Base-by-base conservation (phyloP, 768 basidiomycete genomes). In the Phylloporus arenicola region DNA sequence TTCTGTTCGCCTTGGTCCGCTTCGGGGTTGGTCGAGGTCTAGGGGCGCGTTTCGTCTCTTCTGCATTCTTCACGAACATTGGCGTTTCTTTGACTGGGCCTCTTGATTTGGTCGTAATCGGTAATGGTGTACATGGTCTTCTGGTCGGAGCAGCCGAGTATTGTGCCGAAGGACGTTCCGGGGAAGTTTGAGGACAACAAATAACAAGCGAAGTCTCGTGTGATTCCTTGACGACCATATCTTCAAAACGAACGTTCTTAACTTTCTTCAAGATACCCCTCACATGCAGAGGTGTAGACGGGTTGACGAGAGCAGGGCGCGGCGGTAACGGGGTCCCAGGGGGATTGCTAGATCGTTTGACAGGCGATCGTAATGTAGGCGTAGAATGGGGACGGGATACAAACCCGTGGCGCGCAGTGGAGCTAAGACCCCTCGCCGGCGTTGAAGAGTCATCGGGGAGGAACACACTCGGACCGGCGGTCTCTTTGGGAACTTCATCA, bases 161-260 rank as follows among this genome's bases (percentile, higher is more conserved):
- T 6, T 40, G 43, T 16, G 64, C 43, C 22, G 49, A 59, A 16
- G 48, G 40, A 17, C 43, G 34, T 37, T 54, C 52, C 3, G 29
- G 34, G 16, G 52, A 29, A 22, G 39, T 25, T 30, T 46, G 53
- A 30, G 39, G 16, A 35, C 46, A n/a, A 37, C 40, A n/a, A 13
- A 22, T 40, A 24, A 27, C 10, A 25, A 27, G 9, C 2, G 27
- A 31, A 7, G 42, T 14, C 29, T 33, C 51, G 29, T 48, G 37
- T n/a, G 39, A 24, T 27, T 54, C 58, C 13, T 34, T 43, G 47
- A 6, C 29, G 31, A 45, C 31, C 40, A 19, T 9, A 30, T 67
- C 67, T 24, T 67, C 65, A 52, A 73, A 73, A 30, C 72, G 70
- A 34, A 73, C 72, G 38, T 58, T 67, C 64, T 73, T 72, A 51